Base-by-base conservation (phyloP, 1,284 basidiomycete species). In the Uromyces viciae-fabae region DNA sequence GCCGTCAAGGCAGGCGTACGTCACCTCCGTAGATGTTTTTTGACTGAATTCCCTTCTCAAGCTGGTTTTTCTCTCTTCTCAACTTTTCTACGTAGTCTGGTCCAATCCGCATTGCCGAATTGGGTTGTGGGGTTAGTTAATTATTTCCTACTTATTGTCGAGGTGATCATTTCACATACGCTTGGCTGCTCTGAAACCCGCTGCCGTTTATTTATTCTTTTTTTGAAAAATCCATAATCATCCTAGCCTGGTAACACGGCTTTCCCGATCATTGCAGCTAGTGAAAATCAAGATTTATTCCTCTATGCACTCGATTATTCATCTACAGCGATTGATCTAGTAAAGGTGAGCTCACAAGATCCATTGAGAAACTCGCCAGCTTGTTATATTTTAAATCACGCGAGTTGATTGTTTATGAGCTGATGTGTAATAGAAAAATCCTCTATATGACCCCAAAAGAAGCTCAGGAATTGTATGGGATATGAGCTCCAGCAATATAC, bases 391-490 rank as follows among this genome's bases (percentile, higher is more conserved):
- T 52, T 8, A 36, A 36, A 64, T 8, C 62, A 33, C 22, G 42
- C 40, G 58, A 58, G 69, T 62, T 28, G 49, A 36, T 28, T 60
- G 42, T 38, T 72, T 82, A 75, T 46, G 43, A 28, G 66, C 43
- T 60, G 15, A 58, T 52, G 52, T 68, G 25, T 66, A n/a, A 56
- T 49, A 91, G 89, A 88, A 88, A 42, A 91, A 94, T 84, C 88
- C 90, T 0, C 87, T 94, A n/a, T 97, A 95, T 85, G 84, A 87
- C 1, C 86, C 88, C 3, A 90, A 92, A 0, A 88, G 89, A 0
- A 92, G 98, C 77, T 87, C 89, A 33, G 92, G 95, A 5, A 89
- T 91, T 1, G 93, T 97, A 0, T 99, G 95, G 95, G 97, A 99
- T 85, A 88, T 98, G 43, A 90, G 93, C 0, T 91, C 92, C 14